Evolutionary conservation across 768 basidiomycete genomes (phyloP).

Genomic region (Rhodotorula kratochvilovae): DNA sequence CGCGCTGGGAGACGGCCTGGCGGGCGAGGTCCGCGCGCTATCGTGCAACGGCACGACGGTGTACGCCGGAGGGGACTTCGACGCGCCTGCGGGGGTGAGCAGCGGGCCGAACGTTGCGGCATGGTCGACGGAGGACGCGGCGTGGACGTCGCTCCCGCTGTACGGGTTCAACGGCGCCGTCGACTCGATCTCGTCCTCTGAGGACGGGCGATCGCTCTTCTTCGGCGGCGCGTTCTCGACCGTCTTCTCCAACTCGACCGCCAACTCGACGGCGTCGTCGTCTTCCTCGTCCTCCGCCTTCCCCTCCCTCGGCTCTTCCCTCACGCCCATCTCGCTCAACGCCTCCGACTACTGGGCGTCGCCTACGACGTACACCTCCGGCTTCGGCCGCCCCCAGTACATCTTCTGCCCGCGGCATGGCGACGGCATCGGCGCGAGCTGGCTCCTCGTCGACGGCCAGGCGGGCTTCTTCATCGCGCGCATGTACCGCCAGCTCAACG

Average conservation of each 20-base stretch:
- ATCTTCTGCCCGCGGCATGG: conserved; percentile 81
- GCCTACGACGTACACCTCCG: conserved; percentile 36
- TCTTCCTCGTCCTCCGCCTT: conserved; percentile 60
- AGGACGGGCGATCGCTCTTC: conserved; percentile 68
- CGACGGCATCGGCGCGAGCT: conserved; percentile 67
- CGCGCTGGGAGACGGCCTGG: conserved; percentile 64
- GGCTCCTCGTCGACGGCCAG: conserved; percentile 72
- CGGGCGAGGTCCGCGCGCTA: conserved; percentile 53
- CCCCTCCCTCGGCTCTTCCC: conserved; percentile 62
- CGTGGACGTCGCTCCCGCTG: conserved; percentile 78
- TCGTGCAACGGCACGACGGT: conserved; percentile 41
- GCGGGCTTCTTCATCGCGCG: conserved; percentile 70
- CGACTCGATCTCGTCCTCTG: conserved; percentile 67
- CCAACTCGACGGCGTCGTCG: conserved; percentile 69
- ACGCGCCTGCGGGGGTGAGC: conserved; percentile 16
- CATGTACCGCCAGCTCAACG: conserved; percentile 67
- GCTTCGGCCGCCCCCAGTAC: conserved; percentile 46
- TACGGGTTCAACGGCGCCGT: conserved; percentile 69
- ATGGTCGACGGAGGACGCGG: conserved; percentile 43
- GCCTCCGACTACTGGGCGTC: conserved; percentile 44
- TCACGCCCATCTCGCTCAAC: conserved; percentile 45
- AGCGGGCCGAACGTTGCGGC: conserved; percentile 42
- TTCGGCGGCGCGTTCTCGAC: conserved; percentile 78
- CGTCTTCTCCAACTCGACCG: conserved; percentile 55
- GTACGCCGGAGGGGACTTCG: conserved; percentile 48